Evolutionary conservation across 176 grass and related monocot genomes (phyloP).

Genomic region (Carex littledalei): DNA sequence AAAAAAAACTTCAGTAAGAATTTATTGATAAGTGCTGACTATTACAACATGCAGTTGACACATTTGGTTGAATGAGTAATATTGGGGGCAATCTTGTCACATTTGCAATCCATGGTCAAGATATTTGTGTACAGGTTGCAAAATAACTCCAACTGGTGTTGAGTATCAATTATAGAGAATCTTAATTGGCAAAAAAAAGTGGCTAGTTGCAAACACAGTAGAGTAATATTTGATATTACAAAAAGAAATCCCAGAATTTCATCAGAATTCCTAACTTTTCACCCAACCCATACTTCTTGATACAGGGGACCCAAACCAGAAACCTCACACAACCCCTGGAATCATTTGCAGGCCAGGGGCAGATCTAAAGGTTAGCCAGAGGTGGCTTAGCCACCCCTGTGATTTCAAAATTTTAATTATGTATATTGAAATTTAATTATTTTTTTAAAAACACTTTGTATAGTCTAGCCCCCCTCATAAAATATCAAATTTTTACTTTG

Average conservation of each 20-base stretch:
- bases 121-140: background rate
- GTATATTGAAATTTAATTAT: too few relatives aligned
- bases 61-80: background rate
- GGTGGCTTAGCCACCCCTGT: too few relatives aligned
- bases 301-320: too few relatives aligned
- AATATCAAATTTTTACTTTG: too few relatives aligned
- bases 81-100: background rate
- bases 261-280: background rate
- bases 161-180: background rate
- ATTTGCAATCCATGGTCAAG: background rate
- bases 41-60: background rate
- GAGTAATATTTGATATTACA: background rate
- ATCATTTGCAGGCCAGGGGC: background rate
- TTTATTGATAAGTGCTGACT: background rate
- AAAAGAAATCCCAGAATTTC: background rate
- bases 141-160: background rate
- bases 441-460: too few relatives aligned
- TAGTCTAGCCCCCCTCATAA: too few relatives aligned
- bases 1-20: background rate
- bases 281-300: background rate
- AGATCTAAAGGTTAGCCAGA: too few relatives aligned
- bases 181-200: background rate
- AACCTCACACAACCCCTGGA: background rate
- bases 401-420: too few relatives aligned
- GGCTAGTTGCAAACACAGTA: background rate